Evolutionary conservation across 2,329 filamentous ascomycete genomes (phyloP).

Genomic region (Apiospora marii): DNA sequence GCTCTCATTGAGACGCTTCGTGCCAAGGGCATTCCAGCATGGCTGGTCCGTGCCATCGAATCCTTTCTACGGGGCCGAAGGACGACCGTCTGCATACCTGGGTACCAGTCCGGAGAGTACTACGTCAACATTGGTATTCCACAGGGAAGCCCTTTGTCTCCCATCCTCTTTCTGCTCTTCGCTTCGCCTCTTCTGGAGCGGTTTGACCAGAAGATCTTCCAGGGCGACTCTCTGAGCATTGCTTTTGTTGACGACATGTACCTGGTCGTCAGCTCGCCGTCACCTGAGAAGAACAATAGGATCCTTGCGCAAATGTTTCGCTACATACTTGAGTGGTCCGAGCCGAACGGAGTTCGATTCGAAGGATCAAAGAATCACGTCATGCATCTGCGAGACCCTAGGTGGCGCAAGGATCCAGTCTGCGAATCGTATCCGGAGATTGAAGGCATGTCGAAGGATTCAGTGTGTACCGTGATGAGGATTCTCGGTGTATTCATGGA

Average conservation of each 20-base stretch:
- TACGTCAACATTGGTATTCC: neutral
- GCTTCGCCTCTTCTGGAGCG: neutral
- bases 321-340: neutral
- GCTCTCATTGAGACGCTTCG: neutral
- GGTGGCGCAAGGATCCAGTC: neutral
- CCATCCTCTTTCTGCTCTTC: neutral
- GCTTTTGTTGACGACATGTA: neutral
- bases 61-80: neutral
- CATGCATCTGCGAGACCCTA: neutral
- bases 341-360: neutral
- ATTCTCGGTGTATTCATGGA: neutral
- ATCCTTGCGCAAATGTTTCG: neutral
- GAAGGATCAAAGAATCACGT: neutral
- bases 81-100: neutral
- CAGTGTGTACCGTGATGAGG: neutral
- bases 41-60: neutral
- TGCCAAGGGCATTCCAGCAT: neutral
- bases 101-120: neutral
- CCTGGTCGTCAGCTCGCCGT: neutral
- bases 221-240: neutral
- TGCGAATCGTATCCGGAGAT: neutral
- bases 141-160: neutral
- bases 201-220: neutral
- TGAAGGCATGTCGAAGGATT: neutral
- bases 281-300: neutral